Conservation (phyloP, 2,329 filamentous ascomycete species). For the Sclerotinia glacialis region DNA sequence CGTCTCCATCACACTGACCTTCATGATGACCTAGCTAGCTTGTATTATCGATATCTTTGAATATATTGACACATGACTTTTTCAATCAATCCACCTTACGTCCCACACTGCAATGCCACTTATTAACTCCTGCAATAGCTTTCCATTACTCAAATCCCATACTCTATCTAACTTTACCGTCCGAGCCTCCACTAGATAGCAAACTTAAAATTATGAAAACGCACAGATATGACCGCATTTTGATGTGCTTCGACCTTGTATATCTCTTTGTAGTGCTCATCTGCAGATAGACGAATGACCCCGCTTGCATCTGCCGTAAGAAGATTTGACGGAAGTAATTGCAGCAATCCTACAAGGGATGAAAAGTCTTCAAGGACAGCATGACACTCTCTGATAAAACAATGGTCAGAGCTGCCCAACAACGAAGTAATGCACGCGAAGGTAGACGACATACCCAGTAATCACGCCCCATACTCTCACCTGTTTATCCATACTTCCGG, state of each 20-base stretch:
- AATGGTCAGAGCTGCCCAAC: neutral
- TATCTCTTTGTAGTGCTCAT: neutral
- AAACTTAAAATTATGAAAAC: neutral
- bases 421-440: neutral
- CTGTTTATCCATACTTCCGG: slow-evolving; percentile 89
- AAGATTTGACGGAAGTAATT: neutral
- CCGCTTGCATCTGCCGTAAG: neutral
- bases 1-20: neutral
- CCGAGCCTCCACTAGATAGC: neutral
- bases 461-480: slow-evolving; percentile 91
- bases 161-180: neutral
- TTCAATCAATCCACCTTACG: neutral
- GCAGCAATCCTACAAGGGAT: neutral
- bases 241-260: neutral
- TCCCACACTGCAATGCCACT: neutral
- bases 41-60: neutral
- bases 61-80: neutral
- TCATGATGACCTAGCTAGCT: neutral
- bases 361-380: neutral
- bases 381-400: neutral
- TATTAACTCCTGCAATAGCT: neutral
- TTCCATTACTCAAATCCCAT: neutral
- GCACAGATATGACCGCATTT: neutral
- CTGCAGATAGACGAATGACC: neutral
- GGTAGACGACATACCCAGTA: slow-evolving; percentile 44